Evolutionary conservation across 805 yeast species (phyloP).

Genomic region (Grigorovia transvaalensis): DNA sequence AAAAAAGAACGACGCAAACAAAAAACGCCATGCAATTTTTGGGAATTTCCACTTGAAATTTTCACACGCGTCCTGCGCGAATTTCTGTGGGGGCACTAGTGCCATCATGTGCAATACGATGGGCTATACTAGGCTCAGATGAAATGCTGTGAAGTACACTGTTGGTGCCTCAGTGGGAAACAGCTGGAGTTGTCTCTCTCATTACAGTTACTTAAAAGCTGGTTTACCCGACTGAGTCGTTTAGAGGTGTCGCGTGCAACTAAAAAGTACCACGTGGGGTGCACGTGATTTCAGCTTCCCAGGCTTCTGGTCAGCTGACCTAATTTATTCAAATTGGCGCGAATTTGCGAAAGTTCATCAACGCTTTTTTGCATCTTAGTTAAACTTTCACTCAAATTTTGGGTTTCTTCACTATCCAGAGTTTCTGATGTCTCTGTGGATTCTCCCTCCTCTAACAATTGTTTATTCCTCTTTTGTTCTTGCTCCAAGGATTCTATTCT

Average conservation of each 20-base stretch:
- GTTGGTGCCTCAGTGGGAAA: too few species aligned
- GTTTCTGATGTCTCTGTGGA: too few species aligned
- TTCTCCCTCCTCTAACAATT: too few species aligned
- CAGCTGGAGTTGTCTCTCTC: too few species aligned
- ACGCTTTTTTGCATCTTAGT: constrained; percentile 7
- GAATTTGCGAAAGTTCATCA: constrained; percentile 15
- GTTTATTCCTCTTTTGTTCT: not conserved
- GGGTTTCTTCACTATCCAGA: not conserved
- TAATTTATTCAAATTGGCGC: not conserved
- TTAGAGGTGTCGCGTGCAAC: not conserved
- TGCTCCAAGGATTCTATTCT: constrained; percentile 6
- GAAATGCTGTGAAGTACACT: too few species aligned
- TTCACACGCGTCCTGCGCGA: too few species aligned
- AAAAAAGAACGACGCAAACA: not conserved
- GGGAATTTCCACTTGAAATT: too few species aligned
- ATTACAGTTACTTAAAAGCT: too few species aligned
- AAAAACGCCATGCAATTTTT: too few species aligned
- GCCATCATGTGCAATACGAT: too few species aligned
- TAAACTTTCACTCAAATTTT: not conserved
- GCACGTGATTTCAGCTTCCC: not conserved
- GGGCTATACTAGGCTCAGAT: too few species aligned
- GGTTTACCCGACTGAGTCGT: not conserved
- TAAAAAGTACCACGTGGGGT: not conserved
- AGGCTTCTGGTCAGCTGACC: not conserved
- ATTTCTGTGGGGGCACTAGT: too few species aligned